Evolutionary conservation across 164 flowering plant species (phyloP), one percentile per base, ranked within the genome.

Genomic region (Vitis riparia): DNA sequence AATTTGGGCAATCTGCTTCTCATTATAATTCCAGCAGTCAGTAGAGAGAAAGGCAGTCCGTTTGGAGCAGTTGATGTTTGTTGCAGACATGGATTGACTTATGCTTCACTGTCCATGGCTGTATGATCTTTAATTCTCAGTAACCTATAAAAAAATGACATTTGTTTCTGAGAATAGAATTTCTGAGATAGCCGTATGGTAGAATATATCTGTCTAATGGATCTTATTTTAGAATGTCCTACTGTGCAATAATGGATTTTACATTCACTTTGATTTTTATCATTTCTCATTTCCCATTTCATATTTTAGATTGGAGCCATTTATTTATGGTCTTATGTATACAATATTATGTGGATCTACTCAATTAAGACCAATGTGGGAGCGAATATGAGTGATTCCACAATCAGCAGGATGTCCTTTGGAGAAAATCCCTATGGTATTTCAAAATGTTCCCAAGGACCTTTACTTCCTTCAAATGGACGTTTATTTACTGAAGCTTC

Each of bases 91-190:
- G 96, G 96, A 50, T 44, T 88, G 82, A 89, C 86, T 52, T 94
- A 94, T 77, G 88, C 78, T 73, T 85, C 98, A 14, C 86, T 89
- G 30, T 89, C 97, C 30, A 88, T 88, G 92, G 96, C 97, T 56
- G 98, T 91, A 86, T 59, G 82, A 12, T 69, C 19, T 58, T 53
- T 58, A 37, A 37, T 37, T 37, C 7, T 37, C 6, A 3, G 44
- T 0, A 37, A 37, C 5, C 7, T 37, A 37, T 37, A 6, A 37
- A 37, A 37, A 37, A 37, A 37, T 32, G 7, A 32, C 44, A 32
- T 32, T 32, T 32, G 44, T 4, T 32, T 37, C 27, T 32, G 44
- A 32, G 44, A 32, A 32, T 3, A 32, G 6, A 32, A 32, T 32
- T 32, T 32, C 6, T 23, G 27, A 23, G 44, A 37, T 37, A 37